Evolutionary conservation across 2,329 filamentous ascomycete genomes (phyloP).

Genomic region (Penicillium nordicum): DNA sequence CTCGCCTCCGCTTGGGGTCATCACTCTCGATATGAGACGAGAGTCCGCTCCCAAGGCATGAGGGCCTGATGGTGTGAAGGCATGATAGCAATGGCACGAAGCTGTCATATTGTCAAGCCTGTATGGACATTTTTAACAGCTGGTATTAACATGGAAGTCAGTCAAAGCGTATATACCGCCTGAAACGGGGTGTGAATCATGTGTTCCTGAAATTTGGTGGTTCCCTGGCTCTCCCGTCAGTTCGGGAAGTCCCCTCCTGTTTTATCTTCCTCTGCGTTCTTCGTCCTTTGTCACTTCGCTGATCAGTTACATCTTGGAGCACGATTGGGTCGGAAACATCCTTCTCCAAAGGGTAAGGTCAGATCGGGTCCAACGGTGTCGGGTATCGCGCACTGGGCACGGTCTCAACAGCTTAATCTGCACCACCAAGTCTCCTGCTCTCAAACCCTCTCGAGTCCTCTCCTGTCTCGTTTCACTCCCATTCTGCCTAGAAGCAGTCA

Average conservation of each 20-base stretch:
- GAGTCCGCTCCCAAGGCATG: not conserved
- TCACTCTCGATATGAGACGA: not conserved
- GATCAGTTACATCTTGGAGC: not conserved
- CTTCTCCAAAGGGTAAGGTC: constrained; percentile 1
- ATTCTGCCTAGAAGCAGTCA: not conserved
- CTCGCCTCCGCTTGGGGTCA: not conserved
- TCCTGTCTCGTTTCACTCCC: not conserved
- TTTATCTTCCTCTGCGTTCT: not conserved
- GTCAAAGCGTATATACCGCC: not conserved
- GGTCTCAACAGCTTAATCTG: constrained; percentile 2
- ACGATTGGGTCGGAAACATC: not conserved
- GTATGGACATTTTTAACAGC: not conserved
- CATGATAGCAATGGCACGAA: not conserved
- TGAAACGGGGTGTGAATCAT: not conserved
- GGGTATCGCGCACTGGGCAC: constrained; percentile 1
- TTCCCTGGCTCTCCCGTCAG: constrained; percentile 2
- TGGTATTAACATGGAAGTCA: not conserved
- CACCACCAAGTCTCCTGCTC: not conserved
- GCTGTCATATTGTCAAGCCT: not conserved
- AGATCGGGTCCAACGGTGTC: constrained; percentile 1
- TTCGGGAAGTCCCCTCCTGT: constrained; percentile 2
- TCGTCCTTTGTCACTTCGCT: not conserved
- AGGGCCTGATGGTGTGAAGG: not conserved
- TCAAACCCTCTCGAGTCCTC: not conserved
- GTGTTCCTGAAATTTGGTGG: not conserved